These are phyloP conservation scores for Fusarium sp. DNA, from an alignment of 2,329 filamentous ascomycete species.

Conservation along the genomic window DNA sequence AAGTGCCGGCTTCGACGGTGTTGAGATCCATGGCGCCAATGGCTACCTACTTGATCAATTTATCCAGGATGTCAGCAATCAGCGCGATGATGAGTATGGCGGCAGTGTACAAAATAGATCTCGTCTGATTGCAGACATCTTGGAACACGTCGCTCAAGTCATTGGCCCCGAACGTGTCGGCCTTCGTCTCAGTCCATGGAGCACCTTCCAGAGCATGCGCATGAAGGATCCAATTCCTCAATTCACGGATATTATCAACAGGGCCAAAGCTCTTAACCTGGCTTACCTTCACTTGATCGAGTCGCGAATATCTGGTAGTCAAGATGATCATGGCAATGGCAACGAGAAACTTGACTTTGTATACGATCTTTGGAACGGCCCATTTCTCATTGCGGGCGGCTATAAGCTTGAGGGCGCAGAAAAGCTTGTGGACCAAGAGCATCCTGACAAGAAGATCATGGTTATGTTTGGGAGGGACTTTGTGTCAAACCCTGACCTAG, in stretches of 20 bases:
- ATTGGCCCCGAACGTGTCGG: constrained; percentile 64
- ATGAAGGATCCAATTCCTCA: constrained; percentile 73
- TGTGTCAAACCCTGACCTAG: constrained; percentile 45
- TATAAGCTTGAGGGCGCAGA: constrained; percentile 43
- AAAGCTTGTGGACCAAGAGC: constrained; percentile 45
- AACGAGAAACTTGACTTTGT: constrained; percentile 49
- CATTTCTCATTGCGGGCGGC: constrained; percentile 51
- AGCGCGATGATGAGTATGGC: constrained; percentile 63
- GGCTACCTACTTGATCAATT: constrained; percentile 73
- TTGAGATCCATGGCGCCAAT: constrained; percentile 70
- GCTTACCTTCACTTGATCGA: constrained; percentile 73
- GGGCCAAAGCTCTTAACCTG: constrained; percentile 63
- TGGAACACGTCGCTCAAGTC: constrained; percentile 51
- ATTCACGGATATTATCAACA: constrained; percentile 66
- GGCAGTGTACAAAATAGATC: constrained; percentile 63
- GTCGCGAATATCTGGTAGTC: constrained; percentile 59
- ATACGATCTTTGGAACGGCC: constrained; percentile 47
- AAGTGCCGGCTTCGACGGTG: constrained; percentile 74
- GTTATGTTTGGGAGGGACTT: constrained; percentile 51
- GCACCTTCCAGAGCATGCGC: constrained; percentile 70
- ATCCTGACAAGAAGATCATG: constrained; percentile 47
- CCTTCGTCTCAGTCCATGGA: constrained; percentile 71
- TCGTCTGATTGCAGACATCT: constrained; percentile 63
- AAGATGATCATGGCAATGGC: constrained; percentile 50
- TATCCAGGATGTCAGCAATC: constrained; percentile 61